These are phyloP conservation scores for Akanthomyces muscarius DNA, from an alignment of 2,329 filamentous ascomycete species.

Conservation along the genomic window DNA sequence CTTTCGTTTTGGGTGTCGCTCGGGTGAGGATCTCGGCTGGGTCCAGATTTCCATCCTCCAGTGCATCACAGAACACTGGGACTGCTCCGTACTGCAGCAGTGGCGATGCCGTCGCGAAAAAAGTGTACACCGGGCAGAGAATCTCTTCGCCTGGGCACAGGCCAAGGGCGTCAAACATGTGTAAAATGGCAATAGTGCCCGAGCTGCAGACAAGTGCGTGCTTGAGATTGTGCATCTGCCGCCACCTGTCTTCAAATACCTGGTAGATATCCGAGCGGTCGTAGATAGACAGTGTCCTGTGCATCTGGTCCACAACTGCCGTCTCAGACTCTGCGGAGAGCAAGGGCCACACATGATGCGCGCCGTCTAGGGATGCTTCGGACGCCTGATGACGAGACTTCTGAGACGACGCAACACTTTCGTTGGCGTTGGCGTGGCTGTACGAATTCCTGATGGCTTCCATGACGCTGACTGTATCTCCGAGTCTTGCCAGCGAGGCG, in stretches of 20 bases:
- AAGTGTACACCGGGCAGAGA: neutral
- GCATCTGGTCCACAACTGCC: neutral
- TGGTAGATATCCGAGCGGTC: neutral
- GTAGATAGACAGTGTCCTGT: neutral
- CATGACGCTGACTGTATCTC: neutral
- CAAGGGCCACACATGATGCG: neutral
- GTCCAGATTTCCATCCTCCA: neutral
- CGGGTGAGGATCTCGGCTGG: conserved; percentile 7
- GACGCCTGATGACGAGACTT: neutral
- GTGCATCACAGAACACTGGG: neutral
- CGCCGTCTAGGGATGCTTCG: neutral
- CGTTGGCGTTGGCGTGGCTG: neutral
- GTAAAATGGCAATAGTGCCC: neutral
- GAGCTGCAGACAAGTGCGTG: neutral
- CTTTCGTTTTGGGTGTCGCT: conserved; percentile 1
- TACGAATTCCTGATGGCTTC: neutral
- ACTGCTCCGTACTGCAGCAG: conserved; percentile 12
- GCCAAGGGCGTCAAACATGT: neutral
- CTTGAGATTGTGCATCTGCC: neutral
- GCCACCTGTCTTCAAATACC: neutral
- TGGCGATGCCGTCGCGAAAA: conserved; percentile 12
- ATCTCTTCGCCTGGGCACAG: neutral
- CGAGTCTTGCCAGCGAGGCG: neutral
- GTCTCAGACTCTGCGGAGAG: neutral
- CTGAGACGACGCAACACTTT: neutral